Evolutionary conservation across 75 land plant genomes (phyloP).

Genomic region (Larix kaempferi): DNA sequence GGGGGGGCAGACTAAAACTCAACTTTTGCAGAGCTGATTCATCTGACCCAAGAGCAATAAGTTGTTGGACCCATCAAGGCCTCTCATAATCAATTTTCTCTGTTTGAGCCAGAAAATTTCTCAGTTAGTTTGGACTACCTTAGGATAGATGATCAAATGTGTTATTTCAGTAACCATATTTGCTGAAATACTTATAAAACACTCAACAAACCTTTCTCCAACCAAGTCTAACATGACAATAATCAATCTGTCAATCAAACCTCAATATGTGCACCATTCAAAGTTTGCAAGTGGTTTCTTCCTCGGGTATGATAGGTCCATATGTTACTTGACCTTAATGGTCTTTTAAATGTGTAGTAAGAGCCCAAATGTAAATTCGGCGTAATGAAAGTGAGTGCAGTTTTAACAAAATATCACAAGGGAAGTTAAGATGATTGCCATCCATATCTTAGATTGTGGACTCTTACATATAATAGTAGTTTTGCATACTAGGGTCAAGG

Average conservation of each 20-base stretch:
- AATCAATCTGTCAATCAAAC: background rate
- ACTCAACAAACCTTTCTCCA: background rate
- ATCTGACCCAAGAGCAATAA: background rate
- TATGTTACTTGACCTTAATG: background rate
- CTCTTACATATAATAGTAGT: too few species aligned
- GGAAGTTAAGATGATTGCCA: too few species aligned
- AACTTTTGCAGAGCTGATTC: background rate
- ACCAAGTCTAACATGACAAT: too few species aligned
- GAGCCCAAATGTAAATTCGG: background rate
- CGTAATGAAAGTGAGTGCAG: background rate
- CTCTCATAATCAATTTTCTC: background rate
- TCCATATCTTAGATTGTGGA: too few species aligned
- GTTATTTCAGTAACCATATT: too few species aligned
- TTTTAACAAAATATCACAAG: too few species aligned
- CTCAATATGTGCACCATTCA: background rate
- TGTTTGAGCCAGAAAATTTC: background rate
- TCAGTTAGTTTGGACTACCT: background rate
- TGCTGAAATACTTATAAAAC: background rate
- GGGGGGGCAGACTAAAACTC: background rate
- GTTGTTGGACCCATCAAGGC: background rate
- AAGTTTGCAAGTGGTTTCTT: background rate
- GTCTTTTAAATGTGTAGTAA: background rate
- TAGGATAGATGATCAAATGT: background rate
- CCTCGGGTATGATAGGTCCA: background rate
- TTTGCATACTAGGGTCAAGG: too few species aligned